Percentiles rank a stretch among this genome's conserved stretches.
phyloP scores from a whole-genome alignment of 495 filamentous ascomycete genomes.

The Talaromyces thailandensis region DNA sequence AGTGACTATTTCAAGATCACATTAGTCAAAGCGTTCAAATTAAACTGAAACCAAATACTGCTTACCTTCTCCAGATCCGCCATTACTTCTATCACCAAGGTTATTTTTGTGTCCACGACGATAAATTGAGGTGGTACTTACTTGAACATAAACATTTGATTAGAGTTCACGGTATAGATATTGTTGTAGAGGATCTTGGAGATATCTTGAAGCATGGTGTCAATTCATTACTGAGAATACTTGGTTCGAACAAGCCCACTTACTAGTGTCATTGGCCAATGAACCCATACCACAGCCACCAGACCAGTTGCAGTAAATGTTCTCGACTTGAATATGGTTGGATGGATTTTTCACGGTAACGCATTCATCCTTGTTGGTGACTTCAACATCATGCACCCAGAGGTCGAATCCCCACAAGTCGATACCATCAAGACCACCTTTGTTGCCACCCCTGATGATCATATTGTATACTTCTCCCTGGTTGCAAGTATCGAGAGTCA shows the following conservation, averaged over 20 bases:
- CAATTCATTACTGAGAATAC: constrained; percentile 24
- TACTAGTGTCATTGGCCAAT: constrained; percentile 31
- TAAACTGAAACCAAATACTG: constrained; percentile 21
- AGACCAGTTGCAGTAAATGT: constrained; percentile 42
- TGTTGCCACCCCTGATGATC: constrained; percentile 30
- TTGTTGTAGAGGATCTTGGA: constrained; percentile 51
- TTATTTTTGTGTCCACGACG: constrained; percentile 24
- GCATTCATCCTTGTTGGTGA: constrained; percentile 41
- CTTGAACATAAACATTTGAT: constrained; percentile 10
- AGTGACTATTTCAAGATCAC: constrained; percentile 1
- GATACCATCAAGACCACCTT: constrained; percentile 36
- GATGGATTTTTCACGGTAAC: constrained; percentile 35
- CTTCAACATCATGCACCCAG: constrained; percentile 36
- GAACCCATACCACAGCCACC: constrained; percentile 30
- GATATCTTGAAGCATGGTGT: constrained; percentile 26
- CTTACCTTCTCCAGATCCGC: constrained; percentile 23
- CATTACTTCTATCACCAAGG: constrained; percentile 21
- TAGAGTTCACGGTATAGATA: constrained; percentile 33
- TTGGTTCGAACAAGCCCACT: constrained; percentile 21
- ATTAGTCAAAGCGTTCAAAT: constrained; percentile 20
- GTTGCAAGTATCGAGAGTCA: constrained; percentile 23
- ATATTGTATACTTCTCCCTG: constrained; percentile 35
- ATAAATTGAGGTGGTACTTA: constrained; percentile 36
- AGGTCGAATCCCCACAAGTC: constrained; percentile 35
- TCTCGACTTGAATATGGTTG: constrained; percentile 37